Conservation (phyloP, 2,329 filamentous ascomycete genomes). For the Diaporthe longicolla region DNA sequence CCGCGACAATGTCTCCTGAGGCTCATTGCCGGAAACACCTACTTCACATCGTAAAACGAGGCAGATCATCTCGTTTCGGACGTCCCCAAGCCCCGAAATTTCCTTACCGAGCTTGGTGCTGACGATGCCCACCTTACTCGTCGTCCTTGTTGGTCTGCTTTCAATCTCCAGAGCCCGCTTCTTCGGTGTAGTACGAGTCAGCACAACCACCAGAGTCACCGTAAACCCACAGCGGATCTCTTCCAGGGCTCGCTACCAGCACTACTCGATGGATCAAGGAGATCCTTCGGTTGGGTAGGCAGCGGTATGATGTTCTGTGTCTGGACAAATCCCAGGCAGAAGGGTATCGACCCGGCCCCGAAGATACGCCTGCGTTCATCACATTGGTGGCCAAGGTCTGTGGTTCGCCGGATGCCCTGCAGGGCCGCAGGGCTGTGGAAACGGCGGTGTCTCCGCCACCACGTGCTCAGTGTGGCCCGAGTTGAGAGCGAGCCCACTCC, state of each 20-base stretch:
- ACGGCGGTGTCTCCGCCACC: constrained; percentile 24
- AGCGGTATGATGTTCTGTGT: neutral
- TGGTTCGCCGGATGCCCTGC: neutral
- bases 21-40: constrained; percentile 15
- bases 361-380: neutral
- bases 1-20: constrained; percentile 22
- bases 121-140: constrained; percentile 16
- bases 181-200: constrained; percentile 17
- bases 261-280: neutral
- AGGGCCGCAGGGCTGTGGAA: constrained; percentile 7
- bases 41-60: constrained; percentile 7
- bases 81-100: constrained; percentile 18
- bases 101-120: constrained; percentile 26
- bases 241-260: neutral
- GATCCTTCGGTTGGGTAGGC: neutral
- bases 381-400: neutral
- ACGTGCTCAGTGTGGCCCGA: constrained; percentile 19
- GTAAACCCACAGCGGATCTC: constrained; percentile 12
- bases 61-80: constrained; percentile 28
- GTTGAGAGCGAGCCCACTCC: neutral
- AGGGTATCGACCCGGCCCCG: neutral
- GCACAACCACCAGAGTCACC: constrained; percentile 14
- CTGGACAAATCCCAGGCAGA: neutral
- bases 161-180: constrained; percentile 33
- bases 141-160: constrained; percentile 11